Evolutionary conservation across 306 rosid species (phyloP).

Genomic region (Rosa persica): DNA sequence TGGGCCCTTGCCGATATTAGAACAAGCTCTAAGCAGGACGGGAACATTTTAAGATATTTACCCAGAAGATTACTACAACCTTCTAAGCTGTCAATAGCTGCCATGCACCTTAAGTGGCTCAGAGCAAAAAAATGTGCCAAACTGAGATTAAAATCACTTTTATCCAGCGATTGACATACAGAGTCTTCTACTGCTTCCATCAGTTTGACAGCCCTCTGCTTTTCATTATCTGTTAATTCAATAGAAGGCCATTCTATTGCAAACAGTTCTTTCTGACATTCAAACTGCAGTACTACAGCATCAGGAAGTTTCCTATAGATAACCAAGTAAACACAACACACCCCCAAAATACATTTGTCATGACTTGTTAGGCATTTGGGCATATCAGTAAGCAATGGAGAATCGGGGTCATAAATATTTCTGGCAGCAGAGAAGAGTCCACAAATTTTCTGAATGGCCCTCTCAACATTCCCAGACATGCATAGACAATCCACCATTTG

Average conservation of each 20-base stretch:
- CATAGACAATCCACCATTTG: conserved; percentile 84
- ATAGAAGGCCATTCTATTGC: conserved; percentile 77
- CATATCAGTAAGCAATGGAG: conserved; percentile 53
- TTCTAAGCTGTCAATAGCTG: conserved; percentile 60
- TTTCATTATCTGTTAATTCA: conserved; percentile 52
- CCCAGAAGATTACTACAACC: conserved; percentile 53
- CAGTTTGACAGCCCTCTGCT: conserved; percentile 60
- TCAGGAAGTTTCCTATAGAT: conserved; percentile 89
- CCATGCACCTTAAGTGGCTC: conserved; percentile 73
- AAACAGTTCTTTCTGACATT: conserved; percentile 72
- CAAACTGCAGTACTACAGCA: conserved; percentile 69
- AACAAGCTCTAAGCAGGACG: conserved; percentile 77
- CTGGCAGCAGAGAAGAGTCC: conserved; percentile 42
- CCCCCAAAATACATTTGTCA: conserved; percentile 95
- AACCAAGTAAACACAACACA: conserved; percentile 89
- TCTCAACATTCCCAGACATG: conserved; percentile 82
- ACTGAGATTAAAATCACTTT: conserved; percentile 48
- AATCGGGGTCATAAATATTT: conserved; percentile 50
- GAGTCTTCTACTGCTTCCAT: conserved; percentile 63
- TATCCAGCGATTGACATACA: conserved; percentile 47
- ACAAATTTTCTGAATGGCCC: conserved; percentile 62
- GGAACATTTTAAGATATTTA: conserved; percentile 62
- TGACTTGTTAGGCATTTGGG: conserved; percentile 70
- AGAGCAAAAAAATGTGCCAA: conserved; percentile 70
- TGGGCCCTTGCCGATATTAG: conserved; percentile 46